Conservation (phyloP, 192 early-diverging fungal species). For the Tieghemiomyces parasiticus region DNA sequence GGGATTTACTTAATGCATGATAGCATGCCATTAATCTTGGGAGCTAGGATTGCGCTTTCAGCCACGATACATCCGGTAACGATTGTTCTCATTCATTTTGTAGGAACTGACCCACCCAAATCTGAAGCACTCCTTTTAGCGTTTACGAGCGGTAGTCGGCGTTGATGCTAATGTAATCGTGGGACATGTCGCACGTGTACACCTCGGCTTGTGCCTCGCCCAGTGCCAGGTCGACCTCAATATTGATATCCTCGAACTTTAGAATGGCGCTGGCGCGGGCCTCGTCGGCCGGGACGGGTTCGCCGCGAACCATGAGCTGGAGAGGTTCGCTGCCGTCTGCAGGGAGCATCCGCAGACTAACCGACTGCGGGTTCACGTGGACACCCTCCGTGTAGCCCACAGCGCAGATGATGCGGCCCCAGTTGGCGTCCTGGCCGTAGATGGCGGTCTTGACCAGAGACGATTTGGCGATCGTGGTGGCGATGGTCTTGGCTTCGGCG, state of each 20-base stretch:
- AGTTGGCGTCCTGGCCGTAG: slow-evolving; percentile 95
- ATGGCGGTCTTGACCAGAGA: slow-evolving; percentile 92
- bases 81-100: too few species aligned
- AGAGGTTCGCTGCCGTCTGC: slow-evolving; percentile 42
- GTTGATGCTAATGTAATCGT: slow-evolving; percentile 91
- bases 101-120: too few species aligned
- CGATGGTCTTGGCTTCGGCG: slow-evolving; percentile 64
- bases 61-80: too few species aligned
- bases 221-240: slow-evolving; percentile 63
- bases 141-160: slow-evolving; percentile 67
- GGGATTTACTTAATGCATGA: too few species aligned
- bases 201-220: slow-evolving; percentile 62
- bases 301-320: slow-evolving; percentile 61
- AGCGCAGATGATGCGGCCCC: slow-evolving; percentile 89
- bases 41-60: too few species aligned
- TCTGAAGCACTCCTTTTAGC: background rate
- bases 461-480: slow-evolving; percentile 79
- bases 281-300: slow-evolving; percentile 72
- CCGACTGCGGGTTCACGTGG: slow-evolving; percentile 50
- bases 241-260: slow-evolving; percentile 66
- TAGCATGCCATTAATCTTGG: too few species aligned
- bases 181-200: slow-evolving; percentile 92
- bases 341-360: slow-evolving; percentile 59
- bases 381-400: slow-evolving; percentile 72
- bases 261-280: slow-evolving; percentile 65